Evolutionary conservation across 2,329 filamentous ascomycete species (phyloP).

Genomic region (Epichloe gansuensis): DNA sequence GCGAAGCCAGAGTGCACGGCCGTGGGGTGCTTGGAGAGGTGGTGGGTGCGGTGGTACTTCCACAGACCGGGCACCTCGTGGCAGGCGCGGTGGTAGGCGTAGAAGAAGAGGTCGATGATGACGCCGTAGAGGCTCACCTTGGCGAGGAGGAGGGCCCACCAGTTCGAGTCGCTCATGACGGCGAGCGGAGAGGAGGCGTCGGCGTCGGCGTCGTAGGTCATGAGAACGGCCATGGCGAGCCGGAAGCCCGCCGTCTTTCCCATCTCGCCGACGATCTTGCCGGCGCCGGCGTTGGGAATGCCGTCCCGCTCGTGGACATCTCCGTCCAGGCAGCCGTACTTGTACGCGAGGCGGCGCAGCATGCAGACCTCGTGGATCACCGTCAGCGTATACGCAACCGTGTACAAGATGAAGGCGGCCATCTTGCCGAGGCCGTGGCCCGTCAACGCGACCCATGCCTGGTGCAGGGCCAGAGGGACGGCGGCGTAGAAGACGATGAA

Average conservation of each 20-base stretch:
- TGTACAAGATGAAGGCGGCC: neutral
- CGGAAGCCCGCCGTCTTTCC: conserved; percentile 21
- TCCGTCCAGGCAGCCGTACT: conserved; percentile 29
- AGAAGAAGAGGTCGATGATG: conserved; percentile 33
- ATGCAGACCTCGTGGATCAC: neutral
- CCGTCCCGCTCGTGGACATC: conserved; percentile 15
- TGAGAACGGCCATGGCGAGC: conserved; percentile 14
- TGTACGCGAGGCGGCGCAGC: conserved; percentile 18
- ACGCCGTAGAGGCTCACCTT: conserved; percentile 29
- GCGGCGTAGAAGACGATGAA: conserved; percentile 27
- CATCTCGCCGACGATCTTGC: conserved; percentile 21
- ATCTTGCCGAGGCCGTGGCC: neutral
- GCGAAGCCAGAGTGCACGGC: conserved; percentile 29
- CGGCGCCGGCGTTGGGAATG: conserved; percentile 27
- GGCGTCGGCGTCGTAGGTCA: conserved; percentile 12
- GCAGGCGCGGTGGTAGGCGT: conserved; percentile 25
- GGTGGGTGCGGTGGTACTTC: conserved; percentile 32
- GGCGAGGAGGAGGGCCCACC: conserved; percentile 24
- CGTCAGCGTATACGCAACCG: too few species aligned
- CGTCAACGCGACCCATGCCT: conserved; percentile 15
- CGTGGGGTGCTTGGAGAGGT: conserved; percentile 32
- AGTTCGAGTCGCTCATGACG: conserved; percentile 4
- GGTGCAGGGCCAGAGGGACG: conserved; percentile 25
- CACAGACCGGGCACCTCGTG: conserved; percentile 27
- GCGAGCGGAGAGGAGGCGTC: conserved; percentile 1